Evolutionary conservation across 257 asterid species (phyloP).

Genomic region (Leptodermis oblonga): DNA sequence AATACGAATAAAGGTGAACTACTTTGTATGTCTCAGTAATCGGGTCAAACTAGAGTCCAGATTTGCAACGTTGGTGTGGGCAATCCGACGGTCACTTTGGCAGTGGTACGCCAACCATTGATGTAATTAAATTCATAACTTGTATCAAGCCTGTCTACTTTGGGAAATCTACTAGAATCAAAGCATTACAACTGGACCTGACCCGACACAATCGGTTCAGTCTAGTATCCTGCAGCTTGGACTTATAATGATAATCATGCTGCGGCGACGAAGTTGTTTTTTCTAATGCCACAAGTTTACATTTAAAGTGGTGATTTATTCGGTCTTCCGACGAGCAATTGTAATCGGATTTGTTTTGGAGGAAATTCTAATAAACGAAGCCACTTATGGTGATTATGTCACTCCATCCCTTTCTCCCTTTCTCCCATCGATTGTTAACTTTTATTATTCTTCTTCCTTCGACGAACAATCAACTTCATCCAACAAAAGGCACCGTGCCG

Average conservation of each 20-base stretch:
- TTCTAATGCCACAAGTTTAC: slow-evolving; percentile 3
- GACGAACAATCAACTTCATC: too few species aligned
- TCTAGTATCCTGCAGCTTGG: background rate
- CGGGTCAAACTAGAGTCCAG: slow-evolving; percentile 21
- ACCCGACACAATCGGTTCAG: background rate
- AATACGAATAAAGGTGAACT: slow-evolving; percentile 14
- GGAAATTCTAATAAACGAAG: slow-evolving; percentile 13
- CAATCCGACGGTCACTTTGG: slow-evolving; percentile 12
- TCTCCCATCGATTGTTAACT: background rate
- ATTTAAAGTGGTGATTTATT: background rate
- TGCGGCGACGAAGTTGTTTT: background rate
- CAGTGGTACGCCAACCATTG: slow-evolving; percentile 1
- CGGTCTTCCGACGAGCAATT: slow-evolving; percentile 11
- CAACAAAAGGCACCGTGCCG: too few species aligned
- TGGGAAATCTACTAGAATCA: slow-evolving; percentile 15
- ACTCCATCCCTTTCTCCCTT: slow-evolving; percentile 5
- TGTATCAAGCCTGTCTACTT: background rate
- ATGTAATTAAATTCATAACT: slow-evolving; percentile 10
- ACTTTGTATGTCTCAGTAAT: slow-evolving; percentile 13
- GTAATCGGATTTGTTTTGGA: background rate
- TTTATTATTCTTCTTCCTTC: too few species aligned
- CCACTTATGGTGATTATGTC: background rate
- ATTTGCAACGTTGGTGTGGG: slow-evolving; percentile 12
- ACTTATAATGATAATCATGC: background rate
- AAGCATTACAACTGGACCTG: slow-evolving; percentile 23